Conservation (phyloP, 352 stramenopile genomes). For the Phytophthora melonis region DNA sequence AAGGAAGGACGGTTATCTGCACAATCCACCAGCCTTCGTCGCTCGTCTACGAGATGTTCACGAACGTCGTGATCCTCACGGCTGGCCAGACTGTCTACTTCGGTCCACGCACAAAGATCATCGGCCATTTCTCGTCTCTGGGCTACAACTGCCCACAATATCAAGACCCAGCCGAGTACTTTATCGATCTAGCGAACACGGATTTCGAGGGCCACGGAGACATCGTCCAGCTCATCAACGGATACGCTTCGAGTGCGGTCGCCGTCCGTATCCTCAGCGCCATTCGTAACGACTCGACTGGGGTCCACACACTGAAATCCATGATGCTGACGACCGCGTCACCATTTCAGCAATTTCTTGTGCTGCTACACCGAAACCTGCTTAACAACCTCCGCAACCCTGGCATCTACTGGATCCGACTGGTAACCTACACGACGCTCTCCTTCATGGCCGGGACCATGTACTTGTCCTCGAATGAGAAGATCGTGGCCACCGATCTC, state of each 20-base stretch:
- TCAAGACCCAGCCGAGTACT: conserved; percentile 69
- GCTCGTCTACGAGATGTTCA: conserved; percentile 64
- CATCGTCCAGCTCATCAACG: conserved; percentile 19
- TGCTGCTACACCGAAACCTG: conserved; percentile 63
- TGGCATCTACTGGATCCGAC: conserved; percentile 74
- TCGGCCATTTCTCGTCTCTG: conserved; percentile 52
- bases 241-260: conserved; percentile 20
- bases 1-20: conserved; percentile 81
- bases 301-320: conserved; percentile 4
- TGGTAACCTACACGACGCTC: conserved; percentile 77
- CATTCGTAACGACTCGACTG: conserved; percentile 16
- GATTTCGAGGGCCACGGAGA: conserved; percentile 52
- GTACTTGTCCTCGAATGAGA: conserved; percentile 54
- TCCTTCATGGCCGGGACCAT: conserved; percentile 77
- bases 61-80: conserved; percentile 69
- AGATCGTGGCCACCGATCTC: conserved; percentile 37
- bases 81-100: conserved; percentile 92
- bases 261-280: conserved; percentile 19
- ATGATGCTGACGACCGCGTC: conserved; percentile 34
- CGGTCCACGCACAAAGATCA: conserved; percentile 59
- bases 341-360: conserved; percentile 53
- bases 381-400: conserved; percentile 71
- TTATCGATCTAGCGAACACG: conserved; percentile 61
- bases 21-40: conserved; percentile 89
- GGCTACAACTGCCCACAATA: conserved; percentile 66